Evolutionary conservation across 2,329 filamentous ascomycete species (phyloP).

Genomic region (Aspergillus transmontanensis): DNA sequence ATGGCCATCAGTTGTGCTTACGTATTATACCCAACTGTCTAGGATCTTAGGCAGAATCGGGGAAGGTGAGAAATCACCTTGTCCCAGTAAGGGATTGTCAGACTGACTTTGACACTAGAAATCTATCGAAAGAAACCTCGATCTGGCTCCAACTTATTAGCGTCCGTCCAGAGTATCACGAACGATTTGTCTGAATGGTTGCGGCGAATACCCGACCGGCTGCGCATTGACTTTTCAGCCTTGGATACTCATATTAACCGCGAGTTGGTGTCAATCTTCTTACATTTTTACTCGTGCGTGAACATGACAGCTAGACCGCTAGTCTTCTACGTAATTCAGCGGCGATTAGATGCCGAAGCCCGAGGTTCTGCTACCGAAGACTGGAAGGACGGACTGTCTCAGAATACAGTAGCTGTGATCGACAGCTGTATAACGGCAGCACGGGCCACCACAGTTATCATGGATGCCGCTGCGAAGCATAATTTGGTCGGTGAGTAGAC

Average conservation of each 20-base stretch:
- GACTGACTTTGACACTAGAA: conserved; percentile 27
- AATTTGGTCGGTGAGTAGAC: conserved; percentile 51
- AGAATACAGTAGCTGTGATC: conserved; percentile 54
- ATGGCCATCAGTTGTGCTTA: conserved; percentile 52
- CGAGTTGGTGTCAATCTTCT: conserved; percentile 55
- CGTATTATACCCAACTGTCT: conserved; percentile 57
- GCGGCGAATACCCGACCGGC: conserved; percentile 48
- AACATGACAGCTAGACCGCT: conserved; percentile 60
- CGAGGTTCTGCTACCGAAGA: conserved; percentile 39
- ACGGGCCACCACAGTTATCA: conserved; percentile 52
- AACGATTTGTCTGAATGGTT: conserved; percentile 55
- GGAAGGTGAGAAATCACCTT: conserved; percentile 28
- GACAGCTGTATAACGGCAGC: conserved; percentile 57
- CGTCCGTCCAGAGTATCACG: conserved; percentile 55
- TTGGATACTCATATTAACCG: conserved; percentile 48
- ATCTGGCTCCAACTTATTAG: conserved; percentile 52
- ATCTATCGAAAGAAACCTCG: conserved; percentile 55
- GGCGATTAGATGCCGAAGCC: conserved; percentile 44
- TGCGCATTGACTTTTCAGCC: conserved; percentile 53
- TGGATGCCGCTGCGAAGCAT: conserved; percentile 52
- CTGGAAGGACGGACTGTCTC: conserved; percentile 53
- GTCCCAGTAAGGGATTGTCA: not conserved
- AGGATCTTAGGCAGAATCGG: conserved; percentile 55
- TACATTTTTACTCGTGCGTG: conserved; percentile 61
- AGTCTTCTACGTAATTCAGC: conserved; percentile 57